Base-by-base conservation (phyloP, 148 eudicot species). In the Chenopodium album region DNA sequence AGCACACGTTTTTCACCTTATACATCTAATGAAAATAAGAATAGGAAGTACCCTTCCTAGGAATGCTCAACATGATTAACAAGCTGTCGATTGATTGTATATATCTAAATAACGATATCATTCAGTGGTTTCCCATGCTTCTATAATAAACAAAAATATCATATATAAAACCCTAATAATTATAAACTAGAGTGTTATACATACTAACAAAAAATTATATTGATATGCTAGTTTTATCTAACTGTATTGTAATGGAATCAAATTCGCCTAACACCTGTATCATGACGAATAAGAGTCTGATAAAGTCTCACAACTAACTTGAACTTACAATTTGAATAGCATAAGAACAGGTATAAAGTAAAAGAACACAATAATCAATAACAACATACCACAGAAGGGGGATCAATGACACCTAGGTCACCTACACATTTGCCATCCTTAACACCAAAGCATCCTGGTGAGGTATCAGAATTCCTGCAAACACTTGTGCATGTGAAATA, bases 381-480 rank as follows among this genome's bases (percentile, higher is more conserved):
- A 14, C 28, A 1, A 80, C 86, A 78, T 87, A 87, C 89, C 87
- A 70, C 14, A 47, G 74, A 41, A 85, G 75, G 76, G 75, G 81
- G 82, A 28, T 77, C 86, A 56, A 71, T 19, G 65, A 71, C 71
- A 76, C 84, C 77, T 28, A 63, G 50, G 65, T 69, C 71, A 76
- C 85, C 77, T 28, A 63, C 59, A 32, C 17, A 76, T 54, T 81
- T 8, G 50, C 73, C 70, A 76, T 84, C 83, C 64, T 75, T 68
- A 34, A 37, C 23, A 56, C 68, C 85, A 44, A 76, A 64, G 75
- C 81, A 60, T 76, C 78, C 78, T 19, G 34, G 85, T 41, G 85
- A 37, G 70, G 48, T 75, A 84, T 82, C 78, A 7, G 81, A 80
- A 81, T 59, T 78, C 87, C 92, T 90, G 87, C 73, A 86, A 41